Percentiles rank a stretch among this genome's conserved stretches.
Conservation (phyloP, 257 asterid genomes). For the Solanum rostratum region DNA sequence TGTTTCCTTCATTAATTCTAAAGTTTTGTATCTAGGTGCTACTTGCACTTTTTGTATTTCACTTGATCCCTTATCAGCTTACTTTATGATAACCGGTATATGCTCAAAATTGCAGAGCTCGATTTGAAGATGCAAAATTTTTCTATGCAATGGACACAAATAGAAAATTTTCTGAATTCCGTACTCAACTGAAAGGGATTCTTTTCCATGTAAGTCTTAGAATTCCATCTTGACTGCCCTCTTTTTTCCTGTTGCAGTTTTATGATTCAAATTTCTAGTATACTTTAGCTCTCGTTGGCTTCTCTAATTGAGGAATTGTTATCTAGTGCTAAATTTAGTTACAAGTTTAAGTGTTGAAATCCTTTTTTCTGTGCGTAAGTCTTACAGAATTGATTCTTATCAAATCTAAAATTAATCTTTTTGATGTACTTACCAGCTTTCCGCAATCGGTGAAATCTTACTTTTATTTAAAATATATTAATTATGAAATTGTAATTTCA, state of each 20-base stretch:
- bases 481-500: background rate
- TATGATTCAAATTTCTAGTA: background rate
- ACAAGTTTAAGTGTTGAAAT: background rate
- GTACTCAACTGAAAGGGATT: conserved; percentile 75
- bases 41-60: background rate
- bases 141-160: conserved; percentile 91
- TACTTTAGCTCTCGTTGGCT: background rate
- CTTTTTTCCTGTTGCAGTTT: background rate
- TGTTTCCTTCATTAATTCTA: background rate
- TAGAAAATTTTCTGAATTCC: conserved; percentile 76
- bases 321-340: background rate
- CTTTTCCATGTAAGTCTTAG: conserved; percentile 80
- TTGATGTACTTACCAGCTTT: background rate
- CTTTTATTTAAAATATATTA: background rate
- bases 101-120: conserved; percentile 51
- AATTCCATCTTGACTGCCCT: background rate
- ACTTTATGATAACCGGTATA: background rate
- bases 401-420: background rate
- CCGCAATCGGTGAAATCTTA: background rate
- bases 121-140: conserved; percentile 97
- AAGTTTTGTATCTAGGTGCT: conserved; percentile 1
- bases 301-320: background rate
- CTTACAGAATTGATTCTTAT: background rate
- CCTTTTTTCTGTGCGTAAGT: background rate
- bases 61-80: background rate